Evolutionary conservation across 352 stramenopile genomes (phyloP), one percentile per base, ranked within the genome.

Genomic region (Pythium sukuiense): DNA sequence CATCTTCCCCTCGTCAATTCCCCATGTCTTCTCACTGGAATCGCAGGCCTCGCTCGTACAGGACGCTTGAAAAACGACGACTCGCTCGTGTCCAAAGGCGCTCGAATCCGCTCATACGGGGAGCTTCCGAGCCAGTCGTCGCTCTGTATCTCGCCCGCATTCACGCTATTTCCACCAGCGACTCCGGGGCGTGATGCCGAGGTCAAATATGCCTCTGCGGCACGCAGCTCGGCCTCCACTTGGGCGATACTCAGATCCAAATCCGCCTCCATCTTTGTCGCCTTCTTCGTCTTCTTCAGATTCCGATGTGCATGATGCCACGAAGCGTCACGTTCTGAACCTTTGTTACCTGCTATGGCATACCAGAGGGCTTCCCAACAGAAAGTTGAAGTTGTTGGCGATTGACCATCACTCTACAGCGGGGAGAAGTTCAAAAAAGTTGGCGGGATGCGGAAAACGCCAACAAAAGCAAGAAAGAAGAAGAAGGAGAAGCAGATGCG

Each of bases 221-320:
- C 73, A 11, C 73, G 80, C 20, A 93, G 72, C 53, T 93, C 85
- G 20, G 87, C 79, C 57, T 93, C 81, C 3, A 91, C 76, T 58
- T 90, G 74, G 37, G 76, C 74, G 37, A 93, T 60, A 43, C 74
- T 90, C 48, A 87, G 66, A 4, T 62, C 43, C 27, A 67, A 49
- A 35, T 54, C 69, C 43, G 49, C 48, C 49, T 43, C 33, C 39
- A 64, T 65, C 14, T 49, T 16, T 6, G 39, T 20, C 14, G 16
- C 6, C 30, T 56, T 32, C 61, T 16, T 52, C 24, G 7, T 5
- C 32, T 29, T 26, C 13, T 20, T 61, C 24, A 11, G 18, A 3
- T 6, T n/a, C n/a, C n/a, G n/a, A n/a, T n/a, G n/a, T n/a, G n/a
- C n/a, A n/a, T n/a, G n/a, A n/a, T n/a, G n/a, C n/a, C 16, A 52